Base-by-base conservation (phyloP, 2,329 filamentous ascomycete genomes). In the Aureobasidium sp. region DNA sequence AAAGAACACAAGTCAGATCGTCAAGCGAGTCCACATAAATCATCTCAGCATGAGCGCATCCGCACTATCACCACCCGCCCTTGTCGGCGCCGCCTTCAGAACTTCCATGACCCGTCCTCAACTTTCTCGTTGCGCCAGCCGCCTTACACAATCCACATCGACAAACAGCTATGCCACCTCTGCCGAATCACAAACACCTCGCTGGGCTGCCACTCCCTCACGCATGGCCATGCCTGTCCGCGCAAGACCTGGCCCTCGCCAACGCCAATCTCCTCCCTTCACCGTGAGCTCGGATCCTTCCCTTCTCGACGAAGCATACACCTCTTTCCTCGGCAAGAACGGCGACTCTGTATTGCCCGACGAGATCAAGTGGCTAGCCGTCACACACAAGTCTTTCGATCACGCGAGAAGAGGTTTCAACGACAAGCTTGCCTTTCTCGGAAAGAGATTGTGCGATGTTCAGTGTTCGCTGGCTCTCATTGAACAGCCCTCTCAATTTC, bases 361-460 rank as follows among this genome's bases (percentile, higher is more conserved):
- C 17, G 93, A 99, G 77, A 81, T 94, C 65, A 97, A 97, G 78
- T 99, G 94, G 94, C 79, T 97, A 71, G 92, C 92, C 34, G 85
- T 99, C 62, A 99, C 94, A 67, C 94, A 97, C 76, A 97, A 97
- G 84, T 97, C 92, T 76, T 97, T 96, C 72, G 93, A 99, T 73
- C 92, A 97, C 72, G 94, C 92, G 59, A 82, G 91, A 71, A 87
- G 92, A 80, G 93, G 93, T 0, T 96, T 93, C 78, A 99, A 99
- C 74, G 93, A 97, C 71, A 85, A 90, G 65, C 79, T 99, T 75
- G 90, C 92, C n/a, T 92, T 90, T 71, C 79, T 96, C 60, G 84
- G 87, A 63, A 85, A 85, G 74, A 80, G 84, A 44, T 82, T 87
- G 68, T 76, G 87, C 52, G 80, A 85, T 70, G 76, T 88, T 48